Evolutionary conservation across 495 filamentous ascomycete species (phyloP).

Genomic region (Evernia prunastri): DNA sequence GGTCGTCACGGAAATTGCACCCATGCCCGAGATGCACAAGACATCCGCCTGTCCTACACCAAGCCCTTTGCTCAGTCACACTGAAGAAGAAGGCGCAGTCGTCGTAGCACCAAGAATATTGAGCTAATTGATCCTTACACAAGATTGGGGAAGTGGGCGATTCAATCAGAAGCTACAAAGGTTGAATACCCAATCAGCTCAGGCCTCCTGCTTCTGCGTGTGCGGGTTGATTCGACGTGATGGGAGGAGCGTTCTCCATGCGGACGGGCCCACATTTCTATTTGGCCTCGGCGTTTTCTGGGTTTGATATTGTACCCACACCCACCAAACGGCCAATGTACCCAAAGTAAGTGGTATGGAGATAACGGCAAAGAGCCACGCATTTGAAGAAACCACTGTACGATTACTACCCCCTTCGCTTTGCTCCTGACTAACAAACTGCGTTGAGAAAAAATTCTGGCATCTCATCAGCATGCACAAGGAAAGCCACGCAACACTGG

Average conservation of each 20-base stretch:
- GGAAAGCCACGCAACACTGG: neutral
- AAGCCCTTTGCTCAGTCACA: neutral
- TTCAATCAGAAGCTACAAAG: neutral
- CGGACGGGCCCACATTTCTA: neutral
- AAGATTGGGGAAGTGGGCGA: neutral
- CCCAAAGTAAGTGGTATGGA: slow-evolving; percentile 31
- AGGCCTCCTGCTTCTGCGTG: neutral
- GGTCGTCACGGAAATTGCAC: neutral
- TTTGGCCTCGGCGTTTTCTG: neutral
- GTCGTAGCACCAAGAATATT: neutral
- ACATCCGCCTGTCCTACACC: neutral
- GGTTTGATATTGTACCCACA: slow-evolving; percentile 25
- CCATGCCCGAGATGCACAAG: too few relatives aligned
- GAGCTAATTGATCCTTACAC: neutral
- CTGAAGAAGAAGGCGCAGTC: neutral
- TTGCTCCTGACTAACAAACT: slow-evolving; percentile 29
- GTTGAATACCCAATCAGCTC: neutral
- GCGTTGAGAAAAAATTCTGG: slow-evolving; percentile 37
- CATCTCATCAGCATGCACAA: slow-evolving; percentile 3
- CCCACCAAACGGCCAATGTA: slow-evolving; percentile 31
- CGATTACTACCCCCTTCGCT: slow-evolving; percentile 12
- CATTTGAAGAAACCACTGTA: slow-evolving; percentile 12
- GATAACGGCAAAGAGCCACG: slow-evolving; percentile 31
- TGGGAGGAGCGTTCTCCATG: neutral
- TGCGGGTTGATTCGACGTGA: neutral